phyloP scores from a whole-genome alignment of 257 asterid genomes.

The Ophiorrhiza pumila region DNA sequence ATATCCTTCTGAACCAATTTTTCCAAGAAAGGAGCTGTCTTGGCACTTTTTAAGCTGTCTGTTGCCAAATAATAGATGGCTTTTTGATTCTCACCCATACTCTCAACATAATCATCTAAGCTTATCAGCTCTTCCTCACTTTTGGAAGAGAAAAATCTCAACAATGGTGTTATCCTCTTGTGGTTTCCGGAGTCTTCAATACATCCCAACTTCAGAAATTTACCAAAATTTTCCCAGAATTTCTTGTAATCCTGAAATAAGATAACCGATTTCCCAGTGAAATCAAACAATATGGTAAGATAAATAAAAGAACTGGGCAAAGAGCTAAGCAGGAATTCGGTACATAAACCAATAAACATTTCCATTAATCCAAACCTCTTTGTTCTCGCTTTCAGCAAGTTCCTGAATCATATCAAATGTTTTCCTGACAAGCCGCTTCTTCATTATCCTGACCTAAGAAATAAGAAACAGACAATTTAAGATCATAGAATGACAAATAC shows the following conservation, averaged over 20 bases:
- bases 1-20: slow-evolving; percentile 83
- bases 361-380: slow-evolving; percentile 54
- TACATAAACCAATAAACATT: background rate
- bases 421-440: slow-evolving; percentile 93
- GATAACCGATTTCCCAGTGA: slow-evolving; percentile 13
- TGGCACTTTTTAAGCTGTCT: slow-evolving; percentile 95
- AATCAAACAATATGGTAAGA: background rate
- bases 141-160: slow-evolving; percentile 89
- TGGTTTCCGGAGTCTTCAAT: slow-evolving; percentile 96
- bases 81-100: slow-evolving; percentile 89
- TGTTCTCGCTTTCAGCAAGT: slow-evolving; percentile 84
- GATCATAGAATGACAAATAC: background rate
- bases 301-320: background rate
- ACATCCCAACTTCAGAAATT: slow-evolving; percentile 88
- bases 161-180: slow-evolving; percentile 75
- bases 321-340: background rate
- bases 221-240: slow-evolving; percentile 98
- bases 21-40: slow-evolving; percentile 94
- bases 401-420: slow-evolving; percentile 99
- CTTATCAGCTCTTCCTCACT: slow-evolving; percentile 87
- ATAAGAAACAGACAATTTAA: slow-evolving; percentile 9
- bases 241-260: slow-evolving; percentile 79
- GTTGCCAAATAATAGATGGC: slow-evolving; percentile 94
- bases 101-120: slow-evolving; percentile 87
- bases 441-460: slow-evolving; percentile 86